Conservation (phyloP, 176 grass and related monocot species). For the Hyparrhenia diplandra region DNA sequence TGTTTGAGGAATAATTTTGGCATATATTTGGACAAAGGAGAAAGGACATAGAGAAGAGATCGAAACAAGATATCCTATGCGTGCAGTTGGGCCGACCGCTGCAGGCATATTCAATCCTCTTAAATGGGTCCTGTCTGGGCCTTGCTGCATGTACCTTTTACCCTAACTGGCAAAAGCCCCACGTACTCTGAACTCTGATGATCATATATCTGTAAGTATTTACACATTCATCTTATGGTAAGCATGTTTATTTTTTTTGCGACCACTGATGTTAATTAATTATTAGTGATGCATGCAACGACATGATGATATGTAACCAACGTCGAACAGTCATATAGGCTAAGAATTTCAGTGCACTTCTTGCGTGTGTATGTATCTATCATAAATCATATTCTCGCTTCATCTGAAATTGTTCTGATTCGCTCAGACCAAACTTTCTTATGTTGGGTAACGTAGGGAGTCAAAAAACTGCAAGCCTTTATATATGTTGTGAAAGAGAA, state of each 20-base stretch:
- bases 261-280: no score
- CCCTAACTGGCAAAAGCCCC: neutral
- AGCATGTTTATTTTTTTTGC: no score
- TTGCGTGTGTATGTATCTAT: neutral
- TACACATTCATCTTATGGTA: neutral
- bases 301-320: no score
- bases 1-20: constrained; percentile 1
- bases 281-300: no score
- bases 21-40: constrained; percentile 13
- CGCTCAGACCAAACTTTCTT: neutral
- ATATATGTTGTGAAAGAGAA: no score
- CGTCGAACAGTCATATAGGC: neutral
- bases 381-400: neutral
- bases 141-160: neutral
- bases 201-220: no score
- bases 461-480: neutral
- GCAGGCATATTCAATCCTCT: constrained; percentile 12
- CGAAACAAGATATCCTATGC: neutral
- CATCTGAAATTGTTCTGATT: neutral
- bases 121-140: neutral
- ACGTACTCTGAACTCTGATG: neutral
- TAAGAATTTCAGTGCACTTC: neutral
- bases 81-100: neutral
- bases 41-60: constrained; percentile 13
- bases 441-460: neutral